Evolutionary conservation across 306 rosid species (phyloP).

Genomic region (Glycine tomentella): DNA sequence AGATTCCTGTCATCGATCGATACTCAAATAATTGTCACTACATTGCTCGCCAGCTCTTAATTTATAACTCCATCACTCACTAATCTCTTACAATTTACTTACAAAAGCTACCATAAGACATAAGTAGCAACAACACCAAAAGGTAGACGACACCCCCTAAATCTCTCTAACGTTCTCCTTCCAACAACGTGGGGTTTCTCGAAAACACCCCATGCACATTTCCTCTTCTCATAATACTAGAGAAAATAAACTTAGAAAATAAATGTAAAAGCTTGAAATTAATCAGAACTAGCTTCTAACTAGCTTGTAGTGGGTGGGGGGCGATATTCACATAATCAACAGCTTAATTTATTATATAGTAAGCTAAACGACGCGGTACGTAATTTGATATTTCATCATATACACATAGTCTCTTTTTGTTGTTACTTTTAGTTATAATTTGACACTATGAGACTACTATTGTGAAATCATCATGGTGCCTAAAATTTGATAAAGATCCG

Average conservation of each 20-base stretch:
- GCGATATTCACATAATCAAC: neutral
- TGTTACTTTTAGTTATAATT: slow-evolving; percentile 32
- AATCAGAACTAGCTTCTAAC: neutral
- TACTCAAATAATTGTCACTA: slow-evolving; percentile 18
- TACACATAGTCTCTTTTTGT: slow-evolving; percentile 5
- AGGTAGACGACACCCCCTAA: slow-evolving; percentile 27
- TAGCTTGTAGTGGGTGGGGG: neutral
- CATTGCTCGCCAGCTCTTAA: slow-evolving; percentile 18
- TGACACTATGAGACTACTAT: slow-evolving; percentile 18
- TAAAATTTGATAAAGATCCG: slow-evolving; percentile 53
- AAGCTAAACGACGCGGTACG: slow-evolving; percentile 30
- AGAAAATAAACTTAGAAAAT: neutral
- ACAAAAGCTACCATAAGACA: slow-evolving; percentile 44
- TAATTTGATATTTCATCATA: slow-evolving; percentile 16
- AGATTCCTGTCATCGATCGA: slow-evolving; percentile 26
- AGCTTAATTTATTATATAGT: slow-evolving; percentile 27
- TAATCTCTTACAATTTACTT: slow-evolving; percentile 20
- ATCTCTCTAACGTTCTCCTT: slow-evolving; percentile 49
- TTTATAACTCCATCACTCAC: slow-evolving; percentile 7
- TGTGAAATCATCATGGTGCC: slow-evolving; percentile 59
- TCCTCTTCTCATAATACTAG: slow-evolving; percentile 10
- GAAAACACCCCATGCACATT: slow-evolving; percentile 43
- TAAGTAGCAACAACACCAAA: slow-evolving; percentile 32
- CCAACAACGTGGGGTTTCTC: slow-evolving; percentile 65
- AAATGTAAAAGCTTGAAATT: slow-evolving; percentile 22